phyloP scores from a whole-genome alignment of 78 protist species.

The Diacronema lutheri region DNA sequence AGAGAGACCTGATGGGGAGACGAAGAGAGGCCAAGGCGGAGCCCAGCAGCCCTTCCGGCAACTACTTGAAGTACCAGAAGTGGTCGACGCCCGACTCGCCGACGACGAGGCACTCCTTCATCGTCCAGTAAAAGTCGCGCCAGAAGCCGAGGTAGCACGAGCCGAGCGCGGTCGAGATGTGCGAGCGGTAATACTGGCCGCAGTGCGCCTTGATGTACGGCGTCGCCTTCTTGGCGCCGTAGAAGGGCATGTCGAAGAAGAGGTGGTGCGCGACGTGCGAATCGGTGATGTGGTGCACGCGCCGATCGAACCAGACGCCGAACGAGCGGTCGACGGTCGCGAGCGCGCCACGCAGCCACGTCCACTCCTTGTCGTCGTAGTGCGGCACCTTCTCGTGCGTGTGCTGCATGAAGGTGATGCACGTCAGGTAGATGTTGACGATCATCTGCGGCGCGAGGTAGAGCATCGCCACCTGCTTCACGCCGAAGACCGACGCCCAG shows the following conservation, averaged over 20 bases:
- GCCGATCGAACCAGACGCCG: conserved; percentile 30
- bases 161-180: not conserved
- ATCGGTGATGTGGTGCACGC: conserved; percentile 66
- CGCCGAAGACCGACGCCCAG: not conserved
- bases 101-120: not conserved
- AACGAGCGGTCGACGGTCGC: conserved; percentile 60
- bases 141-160: not conserved
- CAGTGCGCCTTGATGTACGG: conserved; percentile 44
- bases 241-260: conserved; percentile 69
- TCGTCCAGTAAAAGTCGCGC: not conserved
- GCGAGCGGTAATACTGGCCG: conserved; percentile 34
- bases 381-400: conserved; percentile 66
- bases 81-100: not conserved
- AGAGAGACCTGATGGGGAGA: too few relatives aligned
- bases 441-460: conserved; percentile 42
- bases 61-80: not conserved
- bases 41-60: too few relatives aligned
- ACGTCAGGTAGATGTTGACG: conserved; percentile 57
- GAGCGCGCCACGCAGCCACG: conserved; percentile 56
- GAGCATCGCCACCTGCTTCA: not conserved
- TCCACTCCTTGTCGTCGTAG: conserved; percentile 63
- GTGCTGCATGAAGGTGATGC: conserved; percentile 79
- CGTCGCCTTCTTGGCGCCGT: conserved; percentile 69
- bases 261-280: conserved; percentile 80
- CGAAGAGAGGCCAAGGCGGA: too few relatives aligned